A percentile compares a stretch with the other conserved stretches of the same genome.
phyloP scores from a whole-genome alignment of 352 stramenopile species.

The Globisporangium alternatum region DNA sequence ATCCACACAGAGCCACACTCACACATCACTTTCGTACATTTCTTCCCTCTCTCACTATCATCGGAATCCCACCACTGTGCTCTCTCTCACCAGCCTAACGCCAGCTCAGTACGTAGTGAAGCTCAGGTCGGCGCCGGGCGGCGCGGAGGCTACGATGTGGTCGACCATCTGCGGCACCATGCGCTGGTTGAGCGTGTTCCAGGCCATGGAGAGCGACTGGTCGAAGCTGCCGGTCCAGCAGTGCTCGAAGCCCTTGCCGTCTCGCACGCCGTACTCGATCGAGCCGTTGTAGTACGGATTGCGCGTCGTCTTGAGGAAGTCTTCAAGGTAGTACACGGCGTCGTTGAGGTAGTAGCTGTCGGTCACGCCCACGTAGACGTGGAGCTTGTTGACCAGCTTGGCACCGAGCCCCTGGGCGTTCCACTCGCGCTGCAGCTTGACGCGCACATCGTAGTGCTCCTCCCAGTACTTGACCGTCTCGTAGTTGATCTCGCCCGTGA shows the following conservation, averaged over 20 bases:
- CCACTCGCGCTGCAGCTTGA: constrained; percentile 71
- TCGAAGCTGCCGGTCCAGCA: constrained; percentile 77
- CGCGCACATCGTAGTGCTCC: constrained; percentile 59
- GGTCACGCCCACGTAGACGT: constrained; percentile 69
- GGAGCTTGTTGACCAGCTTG: constrained; percentile 75
- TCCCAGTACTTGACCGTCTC: constrained; percentile 66
- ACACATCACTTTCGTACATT: not conserved
- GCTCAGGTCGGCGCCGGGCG: constrained; percentile 39
- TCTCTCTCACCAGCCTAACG: not conserved
- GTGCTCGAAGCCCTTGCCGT: constrained; percentile 70
- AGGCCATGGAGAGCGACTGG: constrained; percentile 62
- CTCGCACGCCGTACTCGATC: constrained; percentile 64
- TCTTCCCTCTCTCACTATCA: not conserved
- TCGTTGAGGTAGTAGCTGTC: constrained; percentile 82
- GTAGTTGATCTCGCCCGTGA: constrained; percentile 58
- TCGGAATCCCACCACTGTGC: not conserved
- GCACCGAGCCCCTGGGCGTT: constrained; percentile 35
- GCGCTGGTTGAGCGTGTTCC: constrained; percentile 72
- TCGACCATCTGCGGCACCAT: constrained; percentile 67
- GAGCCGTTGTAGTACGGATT: constrained; percentile 71
- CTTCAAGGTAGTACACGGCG: constrained; percentile 63
- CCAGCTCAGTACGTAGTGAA: constrained; percentile 41
- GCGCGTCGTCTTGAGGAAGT: constrained; percentile 56
- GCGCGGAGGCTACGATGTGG: constrained; percentile 50
- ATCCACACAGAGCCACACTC: not conserved